Conservation (phyloP, 1,284 basidiomycete species). For the Porogramme epimiltina region DNA sequence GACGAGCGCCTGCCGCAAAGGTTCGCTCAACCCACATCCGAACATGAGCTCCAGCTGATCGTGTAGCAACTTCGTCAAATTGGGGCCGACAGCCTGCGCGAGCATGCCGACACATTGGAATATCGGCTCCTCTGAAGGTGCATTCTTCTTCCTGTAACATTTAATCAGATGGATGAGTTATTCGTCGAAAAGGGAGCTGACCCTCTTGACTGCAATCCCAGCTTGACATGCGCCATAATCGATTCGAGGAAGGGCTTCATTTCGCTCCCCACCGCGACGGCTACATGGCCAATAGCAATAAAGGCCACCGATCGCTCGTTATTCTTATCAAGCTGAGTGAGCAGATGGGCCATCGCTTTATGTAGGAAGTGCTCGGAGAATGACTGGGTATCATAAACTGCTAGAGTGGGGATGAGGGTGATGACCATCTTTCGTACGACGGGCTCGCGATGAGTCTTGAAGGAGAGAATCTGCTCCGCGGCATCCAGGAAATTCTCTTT, state of each 20-base stretch:
- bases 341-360: constrained; percentile 89
- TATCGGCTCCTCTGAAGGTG: constrained; percentile 92
- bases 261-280: constrained; percentile 88
- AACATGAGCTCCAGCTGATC: constrained; percentile 98
- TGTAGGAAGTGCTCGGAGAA: constrained; percentile 90
- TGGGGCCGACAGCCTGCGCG: constrained; percentile 93
- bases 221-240: constrained; percentile 90
- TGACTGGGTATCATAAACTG: constrained; percentile 91
- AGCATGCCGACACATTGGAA: constrained; percentile 99
- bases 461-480: constrained; percentile 89
- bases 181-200: constrained; percentile 33
- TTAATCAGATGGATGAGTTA: constrained; percentile 4
- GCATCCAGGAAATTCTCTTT: constrained; percentile 87
- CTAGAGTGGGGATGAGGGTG: constrained; percentile 90
- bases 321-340: constrained; percentile 88
- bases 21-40: constrained; percentile 90
- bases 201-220: constrained; percentile 85
- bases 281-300: constrained; percentile 95
- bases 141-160: constrained; percentile 80
- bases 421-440: constrained; percentile 93
- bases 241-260: constrained; percentile 97
- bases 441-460: constrained; percentile 85
- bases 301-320: constrained; percentile 94
- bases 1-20: constrained; percentile 84
- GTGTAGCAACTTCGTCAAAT: constrained; percentile 93